Evolutionary conservation across 148 eudicot species (phyloP), one percentile per base, ranked within the genome.

Genomic region (Cornus florida): DNA sequence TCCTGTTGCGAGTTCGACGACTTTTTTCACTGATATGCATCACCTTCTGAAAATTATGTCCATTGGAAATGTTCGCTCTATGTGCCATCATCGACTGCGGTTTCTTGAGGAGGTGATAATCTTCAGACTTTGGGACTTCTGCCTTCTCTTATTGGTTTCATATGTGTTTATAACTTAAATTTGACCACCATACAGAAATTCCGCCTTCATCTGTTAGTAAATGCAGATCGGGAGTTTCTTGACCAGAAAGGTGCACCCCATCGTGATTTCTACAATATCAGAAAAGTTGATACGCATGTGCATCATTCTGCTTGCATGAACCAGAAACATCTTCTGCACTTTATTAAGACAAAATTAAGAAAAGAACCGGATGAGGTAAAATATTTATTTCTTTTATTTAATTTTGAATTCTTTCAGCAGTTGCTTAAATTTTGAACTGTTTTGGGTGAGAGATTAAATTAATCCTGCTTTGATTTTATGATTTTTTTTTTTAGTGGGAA

Each of bases 241-340:
- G 92, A 90, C 83, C 97, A 92, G 83, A 92, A 92, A 80, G 77
- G 92, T 78, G 97, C 97, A 57, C 94, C 94, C 11, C 97, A 92
- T 84, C 94, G 97, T 78, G 97, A 92, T 82, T 92, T 92, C 81
- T 92, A 92, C 82, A 92, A 92, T 77, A 87, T 92, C 70, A 89
- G 94, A 83, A 92, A 92, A 81, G 97, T 92, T 33, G 97, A 92
- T 87, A 92, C 97, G 4, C 97, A 92, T 78, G 89, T 92, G 76
- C 97, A 92, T 82, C 97, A 90, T 88, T 92, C 97, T 83, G 97
- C 97, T 64, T 92, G 97, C 89, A 92, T 92, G 97, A 90, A 92
- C 83, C 97, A 92, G 78, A 92, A 92, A 77, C 97, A 92, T 82
- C 97, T 92, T 87, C 86, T 92, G 71, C 92, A 92, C 43, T 92